Percentiles rank a stretch among this genome's conserved stretches.
Evolutionary conservation across 345 rosid genomes (phyloP).

Genomic region (Garcia nutans): DNA sequence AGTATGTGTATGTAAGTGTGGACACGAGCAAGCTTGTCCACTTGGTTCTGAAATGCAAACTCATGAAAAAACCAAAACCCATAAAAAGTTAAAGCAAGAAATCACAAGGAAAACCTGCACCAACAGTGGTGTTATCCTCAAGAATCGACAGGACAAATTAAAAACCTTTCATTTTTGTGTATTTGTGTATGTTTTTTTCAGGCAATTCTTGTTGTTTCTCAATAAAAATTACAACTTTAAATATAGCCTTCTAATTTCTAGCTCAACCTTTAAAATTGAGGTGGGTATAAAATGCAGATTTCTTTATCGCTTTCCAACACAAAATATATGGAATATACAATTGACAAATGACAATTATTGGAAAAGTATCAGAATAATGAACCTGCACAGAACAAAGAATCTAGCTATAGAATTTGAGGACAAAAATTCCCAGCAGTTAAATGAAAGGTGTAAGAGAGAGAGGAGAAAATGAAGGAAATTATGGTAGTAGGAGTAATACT

Average conservation of each 20-base stretch:
- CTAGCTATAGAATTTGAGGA: neutral
- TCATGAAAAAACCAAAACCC: neutral
- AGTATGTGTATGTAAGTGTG: neutral
- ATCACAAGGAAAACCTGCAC: slow-evolving; percentile 15
- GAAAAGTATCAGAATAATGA: neutral
- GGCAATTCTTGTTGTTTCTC: neutral
- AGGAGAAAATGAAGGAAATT: too few relatives aligned
- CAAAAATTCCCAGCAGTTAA: too few relatives aligned
- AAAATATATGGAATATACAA: too few relatives aligned
- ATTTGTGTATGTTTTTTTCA: neutral
- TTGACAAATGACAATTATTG: too few relatives aligned
- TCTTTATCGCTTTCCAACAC: neutral
- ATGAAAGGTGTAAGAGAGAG: too few relatives aligned
- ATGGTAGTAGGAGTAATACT: too few relatives aligned
- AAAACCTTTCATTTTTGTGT: neutral
- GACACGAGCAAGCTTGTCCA: slow-evolving; percentile 1
- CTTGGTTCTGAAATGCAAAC: neutral
- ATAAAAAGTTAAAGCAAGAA: neutral
- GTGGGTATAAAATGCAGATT: neutral
- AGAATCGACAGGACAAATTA: neutral
- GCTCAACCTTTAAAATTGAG: neutral
- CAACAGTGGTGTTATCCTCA: neutral
- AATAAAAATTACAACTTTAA: neutral
- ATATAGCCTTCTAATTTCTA: neutral
- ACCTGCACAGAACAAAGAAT: neutral